Conservation (phyloP, 2,329 filamentous ascomycete species). For the Cryphonectria parasitica region DNA sequence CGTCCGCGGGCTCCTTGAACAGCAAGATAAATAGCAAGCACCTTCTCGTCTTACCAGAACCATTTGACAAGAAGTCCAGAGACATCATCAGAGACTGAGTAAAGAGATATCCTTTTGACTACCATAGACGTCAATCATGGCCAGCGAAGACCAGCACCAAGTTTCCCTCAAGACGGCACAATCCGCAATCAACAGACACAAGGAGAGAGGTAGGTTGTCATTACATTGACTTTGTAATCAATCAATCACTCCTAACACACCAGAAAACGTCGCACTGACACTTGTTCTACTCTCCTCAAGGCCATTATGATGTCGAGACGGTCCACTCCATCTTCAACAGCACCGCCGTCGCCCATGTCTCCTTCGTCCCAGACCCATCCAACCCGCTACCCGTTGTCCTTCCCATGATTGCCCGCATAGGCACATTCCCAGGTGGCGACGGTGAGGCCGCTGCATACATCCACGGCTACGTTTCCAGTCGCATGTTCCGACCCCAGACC, state of each 20-base stretch:
- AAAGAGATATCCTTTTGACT: not conserved
- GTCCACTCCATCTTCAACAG: conserved; percentile 79
- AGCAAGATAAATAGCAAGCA: conserved; percentile 16
- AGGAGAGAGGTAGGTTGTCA: conserved; percentile 22
- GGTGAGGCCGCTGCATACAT: conserved; percentile 73
- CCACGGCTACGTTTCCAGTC: conserved; percentile 81
- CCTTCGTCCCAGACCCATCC: conserved; percentile 64
- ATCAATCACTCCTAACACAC: not conserved
- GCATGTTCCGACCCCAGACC: conserved; percentile 69
- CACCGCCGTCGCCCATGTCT: conserved; percentile 76
- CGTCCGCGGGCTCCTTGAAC: conserved; percentile 11
- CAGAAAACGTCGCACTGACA: conserved; percentile 2
- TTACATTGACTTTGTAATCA: not conserved
- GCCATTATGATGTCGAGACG: conserved; percentile 70
- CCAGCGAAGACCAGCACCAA: not conserved
- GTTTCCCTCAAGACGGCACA: conserved; percentile 25
- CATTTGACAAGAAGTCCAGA: not conserved
- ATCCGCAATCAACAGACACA: conserved; percentile 28
- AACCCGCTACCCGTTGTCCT: conserved; percentile 76
- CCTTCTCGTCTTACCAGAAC: not conserved
- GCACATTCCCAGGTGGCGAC: conserved; percentile 68
- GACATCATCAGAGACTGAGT: not conserved
- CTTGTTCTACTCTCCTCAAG: conserved; percentile 44
- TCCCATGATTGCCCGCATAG: conserved; percentile 86
- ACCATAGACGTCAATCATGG: not conserved